Evolutionary conservation across 2,329 filamentous ascomycete species (phyloP).

Genomic region (Sclerotinia spermophila): DNA sequence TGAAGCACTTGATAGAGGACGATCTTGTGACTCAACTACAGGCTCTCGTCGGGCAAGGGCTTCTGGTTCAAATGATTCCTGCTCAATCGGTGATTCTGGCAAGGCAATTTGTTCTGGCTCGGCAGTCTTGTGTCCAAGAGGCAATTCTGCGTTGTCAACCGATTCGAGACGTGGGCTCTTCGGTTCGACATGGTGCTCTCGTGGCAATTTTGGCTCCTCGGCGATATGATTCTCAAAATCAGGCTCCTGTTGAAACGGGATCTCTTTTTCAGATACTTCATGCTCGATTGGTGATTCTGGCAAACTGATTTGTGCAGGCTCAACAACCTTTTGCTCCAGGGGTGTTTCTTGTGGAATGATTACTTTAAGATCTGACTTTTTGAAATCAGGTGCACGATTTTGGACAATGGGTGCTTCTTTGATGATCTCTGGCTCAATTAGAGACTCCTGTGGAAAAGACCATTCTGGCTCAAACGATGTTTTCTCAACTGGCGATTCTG

Average conservation of each 20-base stretch:
- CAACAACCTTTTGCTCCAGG: background rate
- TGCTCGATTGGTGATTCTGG: background rate
- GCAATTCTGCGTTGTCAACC: background rate
- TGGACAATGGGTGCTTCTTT: background rate
- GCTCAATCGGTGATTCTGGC: background rate
- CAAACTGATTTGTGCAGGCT: background rate
- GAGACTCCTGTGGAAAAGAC: background rate
- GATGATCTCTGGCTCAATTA: background rate
- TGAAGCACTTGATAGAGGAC: background rate
- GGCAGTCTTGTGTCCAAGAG: background rate
- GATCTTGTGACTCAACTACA: background rate
- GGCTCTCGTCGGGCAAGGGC: background rate
- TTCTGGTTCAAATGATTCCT: background rate
- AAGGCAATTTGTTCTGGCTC: background rate
- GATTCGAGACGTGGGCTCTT: background rate
- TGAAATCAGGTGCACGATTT: background rate
- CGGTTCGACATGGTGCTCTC: background rate
- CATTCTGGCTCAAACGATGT: background rate
- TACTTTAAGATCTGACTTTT: background rate
- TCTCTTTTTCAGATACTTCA: background rate
- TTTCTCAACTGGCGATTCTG: conserved; percentile 6
- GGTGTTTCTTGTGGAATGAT: background rate
- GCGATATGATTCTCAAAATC: background rate
- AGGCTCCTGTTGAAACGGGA: background rate
- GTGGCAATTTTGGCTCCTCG: background rate